A percentile compares a stretch with the other conserved stretches of the same genome.
These are phyloP conservation scores for Sarocladium brachiariae DNA, from an alignment of 2,329 filamentous ascomycete species.

Conservation along the genomic window DNA sequence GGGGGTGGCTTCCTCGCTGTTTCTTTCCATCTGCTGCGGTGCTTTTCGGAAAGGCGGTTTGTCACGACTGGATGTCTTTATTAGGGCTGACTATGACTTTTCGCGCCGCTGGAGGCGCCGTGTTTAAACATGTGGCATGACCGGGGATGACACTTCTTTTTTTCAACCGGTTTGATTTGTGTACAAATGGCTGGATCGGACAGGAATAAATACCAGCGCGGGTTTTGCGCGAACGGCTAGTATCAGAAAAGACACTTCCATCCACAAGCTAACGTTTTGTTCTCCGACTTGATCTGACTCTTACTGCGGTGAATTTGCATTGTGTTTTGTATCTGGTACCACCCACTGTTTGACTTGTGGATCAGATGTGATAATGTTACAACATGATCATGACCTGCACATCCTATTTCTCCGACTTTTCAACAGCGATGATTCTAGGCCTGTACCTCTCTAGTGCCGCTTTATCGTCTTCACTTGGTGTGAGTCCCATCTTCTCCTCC, in stretches of 20 bases:
- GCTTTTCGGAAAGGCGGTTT: conserved; percentile 11
- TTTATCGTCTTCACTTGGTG: conserved; percentile 66
- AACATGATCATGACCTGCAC: too few species aligned
- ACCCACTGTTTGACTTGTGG: too few species aligned
- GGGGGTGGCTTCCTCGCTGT: conserved; percentile 19
- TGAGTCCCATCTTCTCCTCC: conserved; percentile 67
- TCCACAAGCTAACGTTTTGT: background rate
- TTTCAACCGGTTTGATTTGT: conserved; percentile 7
- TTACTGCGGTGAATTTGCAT: too few species aligned
- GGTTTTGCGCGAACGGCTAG: background rate
- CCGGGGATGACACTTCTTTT: conserved; percentile 8
- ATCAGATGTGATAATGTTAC: too few species aligned
- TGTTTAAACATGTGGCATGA: conserved; percentile 8
- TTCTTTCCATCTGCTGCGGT: conserved; percentile 20
- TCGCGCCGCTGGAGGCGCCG: conserved; percentile 7
- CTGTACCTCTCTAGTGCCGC: conserved; percentile 54
- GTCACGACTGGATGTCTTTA: conserved; percentile 8
- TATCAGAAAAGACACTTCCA: conserved; percentile 2
- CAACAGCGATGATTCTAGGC: conserved; percentile 57
- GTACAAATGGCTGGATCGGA: conserved; percentile 3
- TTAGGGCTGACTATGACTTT: conserved; percentile 8
- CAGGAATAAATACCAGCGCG: background rate
- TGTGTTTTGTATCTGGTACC: too few species aligned
- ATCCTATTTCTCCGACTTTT: conserved; percentile 30
- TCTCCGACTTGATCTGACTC: background rate